Evolutionary conservation across 176 grass and related monocot genomes (phyloP).

Genomic region (Carex cristatella): DNA sequence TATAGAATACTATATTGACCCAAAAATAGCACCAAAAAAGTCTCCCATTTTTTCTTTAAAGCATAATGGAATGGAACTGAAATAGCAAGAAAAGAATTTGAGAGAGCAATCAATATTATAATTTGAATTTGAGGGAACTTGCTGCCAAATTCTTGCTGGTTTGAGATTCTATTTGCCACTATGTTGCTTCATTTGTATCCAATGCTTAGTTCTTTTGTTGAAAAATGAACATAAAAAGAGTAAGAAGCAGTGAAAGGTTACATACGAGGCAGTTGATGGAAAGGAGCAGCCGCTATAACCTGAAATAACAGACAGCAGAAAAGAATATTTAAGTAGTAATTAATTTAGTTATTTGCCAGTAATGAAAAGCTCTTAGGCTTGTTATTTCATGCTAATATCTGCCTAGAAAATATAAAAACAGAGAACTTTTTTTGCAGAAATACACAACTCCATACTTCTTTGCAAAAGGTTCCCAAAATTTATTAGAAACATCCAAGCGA

Average conservation of each 20-base stretch:
- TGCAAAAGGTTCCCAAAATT: not conserved
- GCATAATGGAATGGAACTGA: not conserved
- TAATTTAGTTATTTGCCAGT: not conserved
- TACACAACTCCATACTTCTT: not conserved
- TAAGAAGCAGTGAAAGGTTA: constrained; percentile 4
- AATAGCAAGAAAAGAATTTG: not conserved
- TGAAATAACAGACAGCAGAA: constrained; percentile 29
- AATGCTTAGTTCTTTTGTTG: not conserved
- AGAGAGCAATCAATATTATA: not conserved
- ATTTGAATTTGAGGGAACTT: not conserved
- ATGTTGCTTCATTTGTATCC: not conserved
- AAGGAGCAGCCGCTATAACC: constrained; percentile 65
- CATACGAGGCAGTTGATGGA: constrained; percentile 68
- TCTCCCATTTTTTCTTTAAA: not conserved
- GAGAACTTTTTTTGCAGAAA: not conserved
- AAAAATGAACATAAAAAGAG: not conserved
- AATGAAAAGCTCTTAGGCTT: not conserved
- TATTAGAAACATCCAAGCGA: not conserved
- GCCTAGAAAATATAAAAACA: not conserved
- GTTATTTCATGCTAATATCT: not conserved
- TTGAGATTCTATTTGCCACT: not conserved
- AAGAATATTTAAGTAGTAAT: not conserved
- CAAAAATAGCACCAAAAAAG: not conserved
- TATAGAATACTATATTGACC: not conserved
- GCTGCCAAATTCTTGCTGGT: not conserved